Percentiles rank a stretch among this genome's conserved stretches.
These are phyloP conservation scores for Lolium multiflorum DNA, from an alignment of 176 grass and related monocot species.

Conservation along the genomic window DNA sequence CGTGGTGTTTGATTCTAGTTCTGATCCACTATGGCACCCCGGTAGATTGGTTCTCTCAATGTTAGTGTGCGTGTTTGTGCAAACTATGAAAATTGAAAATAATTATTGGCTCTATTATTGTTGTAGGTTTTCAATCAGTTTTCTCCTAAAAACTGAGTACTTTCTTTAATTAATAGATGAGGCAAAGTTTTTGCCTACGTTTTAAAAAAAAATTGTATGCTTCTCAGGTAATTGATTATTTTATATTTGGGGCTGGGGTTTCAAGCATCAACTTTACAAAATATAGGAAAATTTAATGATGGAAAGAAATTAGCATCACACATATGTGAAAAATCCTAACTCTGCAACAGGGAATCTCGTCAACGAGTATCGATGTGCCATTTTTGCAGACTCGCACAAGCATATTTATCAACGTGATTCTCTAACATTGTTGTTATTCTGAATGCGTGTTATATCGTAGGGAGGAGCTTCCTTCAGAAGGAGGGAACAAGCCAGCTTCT, in stretches of 20 bases:
- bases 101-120: too few relatives aligned
- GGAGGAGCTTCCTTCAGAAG: conserved; percentile 17
- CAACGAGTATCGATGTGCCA: background rate
- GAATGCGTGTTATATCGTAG: background rate
- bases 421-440: background rate
- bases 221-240: background rate
- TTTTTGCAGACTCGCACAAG: background rate
- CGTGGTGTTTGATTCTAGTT: background rate
- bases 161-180: too few relatives aligned
- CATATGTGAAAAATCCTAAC: background rate
- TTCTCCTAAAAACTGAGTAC: too few relatives aligned
- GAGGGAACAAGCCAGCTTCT: conserved; percentile 1
- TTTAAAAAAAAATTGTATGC: background rate
- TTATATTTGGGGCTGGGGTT: background rate
- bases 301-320: background rate
- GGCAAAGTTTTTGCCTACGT: too few relatives aligned
- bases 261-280: background rate
- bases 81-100: background rate
- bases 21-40: background rate
- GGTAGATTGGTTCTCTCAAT: background rate
- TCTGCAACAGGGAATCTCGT: background rate
- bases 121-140: too few relatives aligned
- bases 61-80: background rate
- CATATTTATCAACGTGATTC: background rate
- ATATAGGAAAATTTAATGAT: background rate